Evolutionary conservation across 2,329 filamentous ascomycete species (phyloP), one percentile per base, ranked within the genome.

Genomic region (Fusarium setosum): DNA sequence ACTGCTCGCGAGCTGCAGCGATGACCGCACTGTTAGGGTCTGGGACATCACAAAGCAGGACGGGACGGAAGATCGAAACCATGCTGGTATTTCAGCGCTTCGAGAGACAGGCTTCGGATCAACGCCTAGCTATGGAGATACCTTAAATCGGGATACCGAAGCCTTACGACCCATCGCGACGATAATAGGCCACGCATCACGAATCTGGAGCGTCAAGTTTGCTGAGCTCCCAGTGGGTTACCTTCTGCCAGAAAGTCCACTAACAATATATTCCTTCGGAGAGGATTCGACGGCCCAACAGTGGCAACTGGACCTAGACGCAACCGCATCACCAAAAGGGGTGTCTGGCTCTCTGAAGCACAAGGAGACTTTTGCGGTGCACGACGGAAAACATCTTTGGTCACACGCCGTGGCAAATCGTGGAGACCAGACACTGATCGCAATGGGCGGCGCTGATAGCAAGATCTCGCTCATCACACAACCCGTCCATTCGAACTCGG

Each of bases 321-420:
- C 54, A 9, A 12, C 20, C 2, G 11, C 54, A 4, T 48, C 61
- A 9, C 2, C 24, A 6, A 60, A 31, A 26, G 50, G 31, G 15
- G 18, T 55, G 7, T 65, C 44, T 3, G 69, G 67, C 1, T 76
- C 67, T 6, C 74, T 93, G 40, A 76, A 76, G 12, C 85, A 91
- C 49, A 73, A 83, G 3, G 80, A 83, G 3, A 87, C 84, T 8
- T 85, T 88, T 48, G 82, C 86, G 4, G 86, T 88, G 60, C 94
- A 98, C 74, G 84, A 82, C 31, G 96, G 96, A 7, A 99, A 97
- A 77, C 94, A 97, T 73, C 89, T 98, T 7, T 98, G 95, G 94
- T 90, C 94, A 0, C 83, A 89, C 34, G 87, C 86, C 12, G 61
- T 84, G 8, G 68, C 76, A 3, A 56, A 56, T 24, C 59, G 66